Conservation (phyloP, 1,284 basidiomycete species). For the Austroboletus niveus region DNA sequence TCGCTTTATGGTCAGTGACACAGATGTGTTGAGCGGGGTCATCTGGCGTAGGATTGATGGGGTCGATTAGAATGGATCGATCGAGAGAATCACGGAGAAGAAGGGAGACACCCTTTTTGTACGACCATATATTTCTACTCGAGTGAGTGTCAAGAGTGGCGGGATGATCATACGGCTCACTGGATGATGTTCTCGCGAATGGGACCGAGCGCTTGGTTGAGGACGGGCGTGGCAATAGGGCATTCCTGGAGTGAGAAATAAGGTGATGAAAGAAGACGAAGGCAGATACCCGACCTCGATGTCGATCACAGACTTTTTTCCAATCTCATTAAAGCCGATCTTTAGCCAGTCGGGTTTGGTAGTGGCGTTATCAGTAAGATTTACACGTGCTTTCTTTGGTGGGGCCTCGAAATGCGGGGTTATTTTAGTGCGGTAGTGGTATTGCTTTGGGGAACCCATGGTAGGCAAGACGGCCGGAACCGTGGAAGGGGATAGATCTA, state of each 20-base stretch:
- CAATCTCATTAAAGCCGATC: slow-evolving; percentile 90
- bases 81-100: slow-evolving; percentile 87
- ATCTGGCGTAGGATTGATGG: slow-evolving; percentile 11
- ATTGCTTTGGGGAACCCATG: slow-evolving; percentile 84
- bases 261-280: background rate
- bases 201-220: slow-evolving; percentile 69
- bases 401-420: slow-evolving; percentile 95
- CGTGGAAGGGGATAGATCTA: slow-evolving; percentile 54
- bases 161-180: slow-evolving; percentile 42
- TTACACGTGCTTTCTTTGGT: slow-evolving; percentile 49
- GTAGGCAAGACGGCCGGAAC: slow-evolving; percentile 77
- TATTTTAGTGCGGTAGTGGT: slow-evolving; percentile 94
- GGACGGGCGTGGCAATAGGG: slow-evolving; percentile 82
- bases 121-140: slow-evolving; percentile 72
- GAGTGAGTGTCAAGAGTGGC: slow-evolving; percentile 6
- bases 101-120: slow-evolving; percentile 89
- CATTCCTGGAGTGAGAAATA: slow-evolving; percentile 64
- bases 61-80: slow-evolving; percentile 12
- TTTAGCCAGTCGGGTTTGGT: slow-evolving; percentile 62
- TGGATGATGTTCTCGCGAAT: slow-evolving; percentile 69
- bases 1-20: slow-evolving; percentile 80
- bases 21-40: slow-evolving; percentile 65
- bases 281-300: slow-evolving; percentile 71
- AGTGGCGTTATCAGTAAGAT: slow-evolving; percentile 27
- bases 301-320: slow-evolving; percentile 78